Evolutionary conservation across 495 filamentous ascomycete species (phyloP).

Genomic region (Daldinia grandis): DNA sequence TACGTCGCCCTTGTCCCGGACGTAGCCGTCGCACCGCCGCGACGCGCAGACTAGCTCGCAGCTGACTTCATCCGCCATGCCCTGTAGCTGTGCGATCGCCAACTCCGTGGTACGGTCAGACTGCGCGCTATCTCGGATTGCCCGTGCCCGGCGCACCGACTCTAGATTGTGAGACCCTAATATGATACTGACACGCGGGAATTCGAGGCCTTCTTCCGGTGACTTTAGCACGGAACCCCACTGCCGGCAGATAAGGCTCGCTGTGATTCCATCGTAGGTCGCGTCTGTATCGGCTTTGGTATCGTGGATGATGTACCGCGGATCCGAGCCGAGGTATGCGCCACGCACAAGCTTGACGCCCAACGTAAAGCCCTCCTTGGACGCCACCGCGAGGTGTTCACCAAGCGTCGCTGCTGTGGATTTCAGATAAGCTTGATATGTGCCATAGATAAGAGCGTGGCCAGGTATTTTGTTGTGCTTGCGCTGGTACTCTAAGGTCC

Average conservation of each 20-base stretch:
- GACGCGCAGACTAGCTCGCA: conserved; percentile 75
- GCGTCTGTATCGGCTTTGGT: conserved; percentile 79
- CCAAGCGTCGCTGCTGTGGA: conserved; percentile 70
- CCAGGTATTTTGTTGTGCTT: conserved; percentile 71
- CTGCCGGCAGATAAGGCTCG: conserved; percentile 50
- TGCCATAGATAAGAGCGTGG: conserved; percentile 69
- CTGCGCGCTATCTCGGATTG: conserved; percentile 45
- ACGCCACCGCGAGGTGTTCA: conserved; percentile 70
- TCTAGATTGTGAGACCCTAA: conserved; percentile 93
- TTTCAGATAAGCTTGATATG: conserved; percentile 83
- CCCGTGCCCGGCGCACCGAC: conserved; percentile 75
- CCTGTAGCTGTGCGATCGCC: conserved; percentile 89
- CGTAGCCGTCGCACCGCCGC: conserved; percentile 34
- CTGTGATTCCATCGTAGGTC: conserved; percentile 51
- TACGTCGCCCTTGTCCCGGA: conserved; percentile 53
- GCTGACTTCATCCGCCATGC: conserved; percentile 96
- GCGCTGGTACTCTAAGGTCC: conserved; percentile 81
- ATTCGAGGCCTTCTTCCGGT: conserved; percentile 46
- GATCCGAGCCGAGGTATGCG: conserved; percentile 85
- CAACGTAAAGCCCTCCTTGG: conserved; percentile 74
- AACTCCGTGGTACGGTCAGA: conserved; percentile 66
- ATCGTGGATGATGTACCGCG: conserved; percentile 77
- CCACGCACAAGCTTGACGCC: conserved; percentile 94
- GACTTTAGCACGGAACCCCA: conserved; percentile 60
- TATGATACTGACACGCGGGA: conserved; percentile 74